These are phyloP conservation scores for Desmodesmus armatus DNA, from an alignment of 139 green algal species.

Conservation along the genomic window DNA sequence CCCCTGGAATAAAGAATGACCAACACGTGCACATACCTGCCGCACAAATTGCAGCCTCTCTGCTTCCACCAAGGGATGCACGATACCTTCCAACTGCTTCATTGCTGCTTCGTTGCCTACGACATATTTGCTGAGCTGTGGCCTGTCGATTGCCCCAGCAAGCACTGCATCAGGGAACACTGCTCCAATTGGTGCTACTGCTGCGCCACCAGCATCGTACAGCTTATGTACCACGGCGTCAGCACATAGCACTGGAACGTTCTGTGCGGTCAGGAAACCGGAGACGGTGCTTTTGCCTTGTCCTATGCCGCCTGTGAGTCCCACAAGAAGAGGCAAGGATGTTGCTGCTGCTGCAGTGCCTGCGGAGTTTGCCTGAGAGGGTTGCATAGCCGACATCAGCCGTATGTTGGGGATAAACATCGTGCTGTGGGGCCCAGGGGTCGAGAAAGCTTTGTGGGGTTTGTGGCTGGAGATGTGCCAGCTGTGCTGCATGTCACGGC, in stretches of 20 bases:
- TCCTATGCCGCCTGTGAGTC: slow-evolving; percentile 66
- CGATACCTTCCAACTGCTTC: slow-evolving; percentile 75
- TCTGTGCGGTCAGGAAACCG: slow-evolving; percentile 58
- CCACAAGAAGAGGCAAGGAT: slow-evolving; percentile 32
- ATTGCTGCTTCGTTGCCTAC: slow-evolving; percentile 67
- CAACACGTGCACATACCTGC: slow-evolving; percentile 35
- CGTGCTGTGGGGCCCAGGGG: no score
- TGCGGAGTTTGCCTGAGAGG: background rate
- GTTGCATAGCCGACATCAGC: no score
- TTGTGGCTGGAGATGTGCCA: no score
- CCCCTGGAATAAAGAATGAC: no score
- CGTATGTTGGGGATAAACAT: no score
- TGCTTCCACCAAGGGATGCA: slow-evolving; percentile 85
- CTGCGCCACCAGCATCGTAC: slow-evolving; percentile 70
- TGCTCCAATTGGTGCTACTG: slow-evolving; percentile 60
- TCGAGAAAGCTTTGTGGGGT: no score
- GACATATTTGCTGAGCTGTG: slow-evolving; percentile 50
- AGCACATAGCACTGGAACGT: slow-evolving; percentile 69
- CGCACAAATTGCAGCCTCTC: slow-evolving; percentile 60
- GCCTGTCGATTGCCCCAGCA: slow-evolving; percentile 52
- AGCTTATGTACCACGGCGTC: slow-evolving; percentile 75
- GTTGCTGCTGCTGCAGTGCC: background rate
- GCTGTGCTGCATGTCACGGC: no score
- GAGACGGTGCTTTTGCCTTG: slow-evolving; percentile 80
- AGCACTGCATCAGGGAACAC: slow-evolving; percentile 63